A percentile compares a stretch with the other conserved stretches of the same genome.
Evolutionary conservation across 2,329 filamentous ascomycete species (phyloP).

Genomic region (Apiospora kogelbergensis): DNA sequence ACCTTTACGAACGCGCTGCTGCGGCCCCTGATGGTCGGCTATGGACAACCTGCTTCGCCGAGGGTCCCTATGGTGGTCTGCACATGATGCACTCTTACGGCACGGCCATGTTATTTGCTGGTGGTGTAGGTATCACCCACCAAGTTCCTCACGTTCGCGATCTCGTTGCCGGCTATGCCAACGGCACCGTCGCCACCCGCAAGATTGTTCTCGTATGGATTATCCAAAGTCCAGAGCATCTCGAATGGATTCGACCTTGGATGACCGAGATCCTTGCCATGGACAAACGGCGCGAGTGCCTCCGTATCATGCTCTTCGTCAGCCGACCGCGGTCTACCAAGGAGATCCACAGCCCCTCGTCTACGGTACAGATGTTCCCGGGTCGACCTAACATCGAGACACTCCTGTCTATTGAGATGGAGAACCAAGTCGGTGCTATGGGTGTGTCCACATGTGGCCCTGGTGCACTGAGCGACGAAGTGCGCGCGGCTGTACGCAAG

Average conservation of each 20-base stretch:
- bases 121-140: slow-evolving; percentile 79
- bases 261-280: slow-evolving; percentile 79
- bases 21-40: slow-evolving; percentile 61
- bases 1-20: slow-evolving; percentile 66
- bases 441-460: slow-evolving; percentile 75
- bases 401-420: slow-evolving; percentile 71
- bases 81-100: slow-evolving; percentile 74
- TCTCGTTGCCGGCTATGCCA: slow-evolving; percentile 66
- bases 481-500: slow-evolving; percentile 64
- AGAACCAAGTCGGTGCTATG: slow-evolving; percentile 72
- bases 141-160: slow-evolving; percentile 74
- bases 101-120: slow-evolving; percentile 76
- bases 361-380: slow-evolving; percentile 83
- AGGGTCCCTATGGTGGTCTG: slow-evolving; percentile 76
- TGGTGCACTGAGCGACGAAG: slow-evolving; percentile 72
- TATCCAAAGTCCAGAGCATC: slow-evolving; percentile 75
- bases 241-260: slow-evolving; percentile 82
- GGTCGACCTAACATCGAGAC: slow-evolving; percentile 74
- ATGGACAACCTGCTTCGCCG: slow-evolving; percentile 64
- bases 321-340: slow-evolving; percentile 73
- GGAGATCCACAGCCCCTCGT: slow-evolving; percentile 76
- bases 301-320: slow-evolving; percentile 78
- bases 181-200: slow-evolving; percentile 68
- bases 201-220: slow-evolving; percentile 77
- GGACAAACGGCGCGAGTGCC: slow-evolving; percentile 70